Conservation (phyloP, 768 basidiomycete species). For the Russula ochroleuca region DNA sequence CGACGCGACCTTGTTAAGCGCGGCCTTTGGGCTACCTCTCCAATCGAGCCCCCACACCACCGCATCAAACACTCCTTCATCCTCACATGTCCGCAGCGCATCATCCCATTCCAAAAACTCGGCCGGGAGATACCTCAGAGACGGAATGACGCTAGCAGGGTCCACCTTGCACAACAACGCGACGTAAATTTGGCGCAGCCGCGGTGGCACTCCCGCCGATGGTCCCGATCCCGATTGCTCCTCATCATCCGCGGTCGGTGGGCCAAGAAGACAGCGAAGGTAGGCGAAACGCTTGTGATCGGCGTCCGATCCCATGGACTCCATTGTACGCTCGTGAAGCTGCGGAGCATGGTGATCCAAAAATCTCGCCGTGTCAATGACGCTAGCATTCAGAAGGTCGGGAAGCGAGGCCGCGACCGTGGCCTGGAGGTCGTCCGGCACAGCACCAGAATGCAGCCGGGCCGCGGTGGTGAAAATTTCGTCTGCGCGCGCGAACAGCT, state of each 20-base stretch:
- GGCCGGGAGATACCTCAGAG: constrained; percentile 52
- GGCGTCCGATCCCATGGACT: constrained; percentile 41
- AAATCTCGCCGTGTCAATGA: constrained; percentile 66
- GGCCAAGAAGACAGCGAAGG: constrained; percentile 64
- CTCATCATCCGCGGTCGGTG: constrained; percentile 39
- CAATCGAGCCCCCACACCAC: constrained; percentile 77
- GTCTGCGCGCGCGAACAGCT: constrained; percentile 63
- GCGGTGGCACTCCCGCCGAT: constrained; percentile 44
- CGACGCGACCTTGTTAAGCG: constrained; percentile 60
- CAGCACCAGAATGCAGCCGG: constrained; percentile 43
- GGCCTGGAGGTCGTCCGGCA: constrained; percentile 53
- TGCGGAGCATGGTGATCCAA: constrained; percentile 64
- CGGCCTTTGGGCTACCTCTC: constrained; percentile 55
- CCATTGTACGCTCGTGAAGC: constrained; percentile 62
- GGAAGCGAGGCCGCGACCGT: constrained; percentile 59
- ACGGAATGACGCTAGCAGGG: constrained; percentile 56
- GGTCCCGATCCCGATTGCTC: constrained; percentile 39
- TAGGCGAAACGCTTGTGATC: constrained; percentile 67
- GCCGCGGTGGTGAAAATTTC: constrained; percentile 51
- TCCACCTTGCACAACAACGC: constrained; percentile 69
- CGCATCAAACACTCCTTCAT: constrained; percentile 61
- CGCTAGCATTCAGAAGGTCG: constrained; percentile 54
- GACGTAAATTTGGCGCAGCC: constrained; percentile 60
- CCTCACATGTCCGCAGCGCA: constrained; percentile 62
- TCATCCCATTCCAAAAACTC: constrained; percentile 53